Percentiles rank a stretch among this genome's conserved stretches.
Evolutionary conservation across 2,329 filamentous ascomycete species (phyloP).

Genomic region (Aspergillus jensenii): DNA sequence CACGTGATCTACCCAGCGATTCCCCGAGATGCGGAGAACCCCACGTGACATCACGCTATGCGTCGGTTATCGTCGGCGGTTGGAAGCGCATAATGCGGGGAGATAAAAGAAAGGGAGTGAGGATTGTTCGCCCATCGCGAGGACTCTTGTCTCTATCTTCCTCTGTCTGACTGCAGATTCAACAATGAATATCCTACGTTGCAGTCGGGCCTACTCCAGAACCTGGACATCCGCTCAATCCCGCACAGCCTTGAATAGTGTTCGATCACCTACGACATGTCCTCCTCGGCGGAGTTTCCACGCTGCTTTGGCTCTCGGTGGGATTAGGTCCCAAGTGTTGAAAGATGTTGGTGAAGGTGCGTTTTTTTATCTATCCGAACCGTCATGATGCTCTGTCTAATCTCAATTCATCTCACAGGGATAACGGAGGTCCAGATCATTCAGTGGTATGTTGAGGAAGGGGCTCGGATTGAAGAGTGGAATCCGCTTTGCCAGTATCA

Average conservation of each 20-base stretch:
- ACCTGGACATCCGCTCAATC: constrained; percentile 26
- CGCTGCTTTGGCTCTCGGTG: constrained; percentile 32
- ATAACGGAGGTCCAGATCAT: constrained; percentile 99
- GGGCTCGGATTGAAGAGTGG: constrained; percentile 94
- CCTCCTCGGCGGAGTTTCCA: constrained; percentile 37
- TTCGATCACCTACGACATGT: constrained; percentile 22
- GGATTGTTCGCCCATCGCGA: constrained; percentile 2
- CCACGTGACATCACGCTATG: constrained; percentile 24
- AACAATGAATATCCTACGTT: constrained; percentile 33
- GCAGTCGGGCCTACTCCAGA: constrained; percentile 28
- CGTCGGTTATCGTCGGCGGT: constrained; percentile 26
- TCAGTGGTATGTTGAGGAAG: constrained; percentile 98
- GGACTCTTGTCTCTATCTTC: neutral
- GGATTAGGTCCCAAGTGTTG: constrained; percentile 40
- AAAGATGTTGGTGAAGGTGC: constrained; percentile 47
- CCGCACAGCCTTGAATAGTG: constrained; percentile 28
- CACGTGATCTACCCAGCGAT: neutral
- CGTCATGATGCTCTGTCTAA: constrained; percentile 11
- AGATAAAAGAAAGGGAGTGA: constrained; percentile 5
- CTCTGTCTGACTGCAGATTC: neutral
- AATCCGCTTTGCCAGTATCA: constrained; percentile 97
- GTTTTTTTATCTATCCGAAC: neutral
- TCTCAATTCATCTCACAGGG: constrained; percentile 53
- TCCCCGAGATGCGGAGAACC: constrained; percentile 21
- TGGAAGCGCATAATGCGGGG: constrained; percentile 14